These are phyloP conservation scores for Brassica incana DNA, from an alignment of 345 rosid species.

Conservation along the genomic window DNA sequence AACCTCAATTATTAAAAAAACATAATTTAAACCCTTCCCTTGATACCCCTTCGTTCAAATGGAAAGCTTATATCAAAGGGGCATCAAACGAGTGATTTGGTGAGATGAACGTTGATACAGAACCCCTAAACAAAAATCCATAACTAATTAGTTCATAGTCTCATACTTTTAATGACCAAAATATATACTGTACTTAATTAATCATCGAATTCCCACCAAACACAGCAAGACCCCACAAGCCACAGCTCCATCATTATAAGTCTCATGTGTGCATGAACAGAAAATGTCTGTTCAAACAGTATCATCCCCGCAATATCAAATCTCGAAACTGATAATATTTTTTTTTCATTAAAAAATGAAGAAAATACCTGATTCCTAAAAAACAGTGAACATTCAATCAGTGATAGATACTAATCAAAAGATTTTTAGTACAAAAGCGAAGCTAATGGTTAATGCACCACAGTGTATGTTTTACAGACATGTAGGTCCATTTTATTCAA, in stretches of 20 bases:
- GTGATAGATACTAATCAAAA: slow-evolving; percentile 29
- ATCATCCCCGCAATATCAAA: slow-evolving; percentile 19
- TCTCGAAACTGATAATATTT: background rate
- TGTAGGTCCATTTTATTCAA: slow-evolving; percentile 29
- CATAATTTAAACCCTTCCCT: background rate
- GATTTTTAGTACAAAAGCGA: slow-evolving; percentile 24
- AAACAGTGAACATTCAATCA: slow-evolving; percentile 14
- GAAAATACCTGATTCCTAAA: background rate
- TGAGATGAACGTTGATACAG: slow-evolving; percentile 1
- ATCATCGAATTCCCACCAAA: slow-evolving; percentile 19
- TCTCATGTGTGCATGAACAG: slow-evolving; percentile 39
- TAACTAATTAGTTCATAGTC: background rate
- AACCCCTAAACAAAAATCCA: background rate
- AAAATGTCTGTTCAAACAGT: slow-evolving; percentile 30
- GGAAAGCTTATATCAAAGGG: slow-evolving; percentile 12
- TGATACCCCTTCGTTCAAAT: background rate
- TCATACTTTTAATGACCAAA: slow-evolving; percentile 1
- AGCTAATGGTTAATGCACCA: slow-evolving; percentile 21
- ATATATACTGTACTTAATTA: background rate
- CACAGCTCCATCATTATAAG: slow-evolving; percentile 27
- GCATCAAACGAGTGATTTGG: slow-evolving; percentile 15
- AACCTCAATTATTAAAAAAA: too few species aligned
- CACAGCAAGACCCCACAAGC: slow-evolving; percentile 24
- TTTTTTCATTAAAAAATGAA: background rate
- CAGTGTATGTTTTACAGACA: slow-evolving; percentile 20